A percentile compares a stretch with the other conserved stretches of the same genome.
phyloP scores from a whole-genome alignment of 2,329 filamentous ascomycete genomes.

The Colletotrichum sp. region DNA sequence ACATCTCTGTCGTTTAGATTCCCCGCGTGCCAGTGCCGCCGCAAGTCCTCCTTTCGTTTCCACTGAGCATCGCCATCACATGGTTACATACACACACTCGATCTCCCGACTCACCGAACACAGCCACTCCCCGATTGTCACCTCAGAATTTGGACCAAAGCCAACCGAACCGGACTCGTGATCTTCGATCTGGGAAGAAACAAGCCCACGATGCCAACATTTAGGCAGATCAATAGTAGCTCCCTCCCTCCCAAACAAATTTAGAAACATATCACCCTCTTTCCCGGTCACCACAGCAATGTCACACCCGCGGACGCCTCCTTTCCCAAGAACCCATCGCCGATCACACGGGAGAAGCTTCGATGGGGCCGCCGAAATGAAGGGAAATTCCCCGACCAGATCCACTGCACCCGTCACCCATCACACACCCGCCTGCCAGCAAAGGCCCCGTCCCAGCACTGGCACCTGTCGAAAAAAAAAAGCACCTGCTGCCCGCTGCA shows the following conservation, averaged over 20 bases:
- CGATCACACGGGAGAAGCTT: not conserved
- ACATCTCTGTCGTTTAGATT: not conserved
- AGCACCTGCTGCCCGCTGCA: not conserved
- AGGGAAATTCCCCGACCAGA: constrained; percentile 12
- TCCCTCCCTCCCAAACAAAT: not conserved
- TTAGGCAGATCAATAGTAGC: not conserved
- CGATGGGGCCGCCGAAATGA: constrained; percentile 1
- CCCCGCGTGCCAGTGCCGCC: not conserved
- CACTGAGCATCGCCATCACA: not conserved
- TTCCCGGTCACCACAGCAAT: not conserved
- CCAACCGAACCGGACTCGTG: not conserved
- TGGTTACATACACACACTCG: not conserved
- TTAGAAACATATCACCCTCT: not conserved
- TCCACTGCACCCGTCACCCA: not conserved
- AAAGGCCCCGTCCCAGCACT: not conserved
- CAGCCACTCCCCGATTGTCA: not conserved
- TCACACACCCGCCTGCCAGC: not conserved
- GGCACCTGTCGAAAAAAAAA: not conserved
- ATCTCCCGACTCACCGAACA: not conserved
- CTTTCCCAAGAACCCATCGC: not conserved
- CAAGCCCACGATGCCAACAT: not conserved
- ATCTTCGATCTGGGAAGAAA: not conserved
- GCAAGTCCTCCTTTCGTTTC: not conserved
- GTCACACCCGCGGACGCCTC: not conserved
- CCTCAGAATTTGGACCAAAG: not conserved